Base-by-base conservation (phyloP, 371 early-diverging fungal species). In the Actinomortierella ambigua region DNA sequence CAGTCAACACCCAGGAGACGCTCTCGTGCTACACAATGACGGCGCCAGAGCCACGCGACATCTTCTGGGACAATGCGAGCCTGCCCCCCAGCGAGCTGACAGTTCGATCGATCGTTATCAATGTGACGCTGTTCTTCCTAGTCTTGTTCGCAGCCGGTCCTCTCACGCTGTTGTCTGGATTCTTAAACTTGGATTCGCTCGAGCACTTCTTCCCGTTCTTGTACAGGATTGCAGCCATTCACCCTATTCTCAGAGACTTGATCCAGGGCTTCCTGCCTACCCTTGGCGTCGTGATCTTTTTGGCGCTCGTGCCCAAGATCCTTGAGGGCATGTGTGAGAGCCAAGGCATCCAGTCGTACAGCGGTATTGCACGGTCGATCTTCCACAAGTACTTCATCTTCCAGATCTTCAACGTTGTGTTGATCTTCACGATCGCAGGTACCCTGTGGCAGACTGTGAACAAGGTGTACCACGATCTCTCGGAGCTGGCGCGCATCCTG, bases 21-120 rank as follows among this genome's bases (percentile, higher is more conserved):
- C 89, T 90, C 53, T 81, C 87, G 8, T 87, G 90, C 64, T 78
- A 86, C 57, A 87, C 90, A 0, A 77, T 79, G 26, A 79, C 91
- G 77, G 96, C 96, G 9, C 95, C 96, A 0, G 96, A 96, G 62
- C 98, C 98, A 24, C 87, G 96, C 42, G 96, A 94, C 69, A 77
- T 97, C 17, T 82, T 89, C 62, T 97, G 98, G 98, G 77, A 84
- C 54, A 94, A 93, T 66, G 73, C 95, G 23, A 85, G 89, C 57
- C 78, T 84, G 23, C 73, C 77, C 47, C 81, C 83, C 43, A 76
- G 78, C 29, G 77, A 79, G n/a, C 79, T 69, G n/a, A 50, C 82
- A 24, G 51, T 82, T 42, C 80, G 82, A 39, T 81, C 79, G 58
- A 53, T 82, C 18, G 81, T 87, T 0, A 80, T 84, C 42, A 79